phyloP scores from a whole-genome alignment of 768 basidiomycete genomes.

The Thelephora ganbajun region DNA sequence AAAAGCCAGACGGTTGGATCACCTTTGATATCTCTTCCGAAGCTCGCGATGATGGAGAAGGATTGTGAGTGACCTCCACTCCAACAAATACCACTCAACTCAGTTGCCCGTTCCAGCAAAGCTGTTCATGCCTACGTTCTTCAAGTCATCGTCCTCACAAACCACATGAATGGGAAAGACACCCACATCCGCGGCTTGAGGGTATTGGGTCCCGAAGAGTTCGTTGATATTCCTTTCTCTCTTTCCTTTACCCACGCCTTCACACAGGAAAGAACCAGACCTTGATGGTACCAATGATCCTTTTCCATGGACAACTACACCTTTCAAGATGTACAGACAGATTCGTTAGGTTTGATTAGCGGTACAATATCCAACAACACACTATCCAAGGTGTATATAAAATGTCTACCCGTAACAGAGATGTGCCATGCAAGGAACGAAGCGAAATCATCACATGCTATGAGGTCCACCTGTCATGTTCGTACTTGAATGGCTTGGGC shows the following conservation, averaged over 20 bases:
- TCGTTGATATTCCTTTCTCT: constrained; percentile 15
- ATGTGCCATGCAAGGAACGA: too few species aligned
- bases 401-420: too few species aligned
- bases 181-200: constrained; percentile 90
- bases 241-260: not conserved
- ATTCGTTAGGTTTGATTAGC: constrained; percentile 34
- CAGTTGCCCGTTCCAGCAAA: constrained; percentile 34
- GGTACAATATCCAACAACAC: too few species aligned
- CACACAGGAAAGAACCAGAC: not conserved
- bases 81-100: not conserved
- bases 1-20: constrained; percentile 92
- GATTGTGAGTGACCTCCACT: constrained; percentile 38
- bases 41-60: constrained; percentile 63
- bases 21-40: constrained; percentile 76
- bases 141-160: constrained; percentile 80
- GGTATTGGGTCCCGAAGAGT: constrained; percentile 82
- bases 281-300: constrained; percentile 42
- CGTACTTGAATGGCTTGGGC: too few species aligned
- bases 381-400: too few species aligned
- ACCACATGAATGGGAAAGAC: constrained; percentile 98
- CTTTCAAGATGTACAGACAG: constrained; percentile 67
- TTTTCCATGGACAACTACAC: constrained; percentile 49
- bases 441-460: too few species aligned
- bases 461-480: too few species aligned
- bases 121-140: constrained; percentile 83